Conservation (phyloP, 345 rosid genomes). For the Brassica nigra region DNA sequence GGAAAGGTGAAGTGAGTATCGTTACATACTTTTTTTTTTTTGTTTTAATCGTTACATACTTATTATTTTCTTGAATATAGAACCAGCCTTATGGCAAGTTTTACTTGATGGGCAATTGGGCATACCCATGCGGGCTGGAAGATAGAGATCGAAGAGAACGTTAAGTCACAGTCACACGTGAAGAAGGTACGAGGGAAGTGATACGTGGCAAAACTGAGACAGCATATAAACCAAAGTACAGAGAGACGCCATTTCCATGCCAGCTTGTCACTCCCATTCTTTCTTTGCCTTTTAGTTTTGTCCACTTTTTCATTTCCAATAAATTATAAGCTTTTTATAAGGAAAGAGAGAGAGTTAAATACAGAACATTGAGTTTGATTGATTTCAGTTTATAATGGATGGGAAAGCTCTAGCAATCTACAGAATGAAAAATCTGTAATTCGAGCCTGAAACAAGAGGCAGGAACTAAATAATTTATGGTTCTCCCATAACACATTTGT, state of each 20-base stretch:
- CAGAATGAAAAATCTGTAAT: not conserved
- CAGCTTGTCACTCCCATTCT: constrained; percentile 21
- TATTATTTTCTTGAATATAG: not conserved
- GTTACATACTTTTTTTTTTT: not conserved
- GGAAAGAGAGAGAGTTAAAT: not conserved
- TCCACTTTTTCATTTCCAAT: constrained; percentile 16
- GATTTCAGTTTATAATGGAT: not conserved
- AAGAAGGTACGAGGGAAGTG: constrained; percentile 11
- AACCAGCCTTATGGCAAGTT: not conserved
- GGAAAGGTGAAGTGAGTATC: not conserved
- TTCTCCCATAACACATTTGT: constrained; percentile 19
- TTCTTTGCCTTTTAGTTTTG: not conserved
- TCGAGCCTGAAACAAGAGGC: not conserved
- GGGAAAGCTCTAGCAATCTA: not conserved
- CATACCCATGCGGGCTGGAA: not conserved
- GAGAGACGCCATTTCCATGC: constrained; percentile 30
- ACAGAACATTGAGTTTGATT: not conserved
- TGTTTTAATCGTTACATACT: too few relatives aligned
- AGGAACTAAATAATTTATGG: not conserved
- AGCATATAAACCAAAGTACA: constrained; percentile 2
- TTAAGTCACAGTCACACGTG: constrained; percentile 15
- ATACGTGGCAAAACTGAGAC: constrained; percentile 10
- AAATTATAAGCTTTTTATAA: not conserved
- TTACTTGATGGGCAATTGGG: constrained; percentile 8
- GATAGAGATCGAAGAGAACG: constrained; percentile 1